Conservation (phyloP, 352 stramenopile genomes). For the Phytophthora europaea region DNA sequence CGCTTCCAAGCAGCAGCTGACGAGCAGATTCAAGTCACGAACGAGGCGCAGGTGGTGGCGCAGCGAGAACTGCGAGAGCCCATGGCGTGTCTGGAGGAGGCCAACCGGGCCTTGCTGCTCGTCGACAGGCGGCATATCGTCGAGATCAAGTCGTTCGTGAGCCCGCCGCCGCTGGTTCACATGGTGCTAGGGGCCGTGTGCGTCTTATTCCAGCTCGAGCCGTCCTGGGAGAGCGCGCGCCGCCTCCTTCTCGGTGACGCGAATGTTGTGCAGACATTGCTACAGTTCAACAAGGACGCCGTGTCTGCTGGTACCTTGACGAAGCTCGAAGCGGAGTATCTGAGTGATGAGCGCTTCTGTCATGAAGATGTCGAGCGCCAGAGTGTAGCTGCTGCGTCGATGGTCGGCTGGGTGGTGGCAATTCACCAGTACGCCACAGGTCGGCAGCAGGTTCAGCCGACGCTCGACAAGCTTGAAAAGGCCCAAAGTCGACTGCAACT, state of each 20-base stretch:
- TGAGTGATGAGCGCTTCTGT: constrained; percentile 65
- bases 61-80: constrained; percentile 68
- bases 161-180: constrained; percentile 72
- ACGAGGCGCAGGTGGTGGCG: constrained; percentile 67
- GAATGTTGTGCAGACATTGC: constrained; percentile 76
- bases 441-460: constrained; percentile 64
- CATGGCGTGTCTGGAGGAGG: constrained; percentile 74
- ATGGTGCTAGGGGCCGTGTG: constrained; percentile 79
- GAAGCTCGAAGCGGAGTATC: constrained; percentile 60
- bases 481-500: constrained; percentile 57
- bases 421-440: constrained; percentile 73
- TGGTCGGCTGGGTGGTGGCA: constrained; percentile 80
- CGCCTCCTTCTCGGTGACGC: constrained; percentile 65
- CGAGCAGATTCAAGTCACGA: constrained; percentile 72
- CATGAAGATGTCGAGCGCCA: constrained; percentile 80
- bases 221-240: constrained; percentile 79
- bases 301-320: constrained; percentile 48
- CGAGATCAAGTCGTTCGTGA: constrained; percentile 89
- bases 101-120: constrained; percentile 64
- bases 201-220: constrained; percentile 75
- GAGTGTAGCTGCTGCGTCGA: constrained; percentile 79
- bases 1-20: constrained; percentile 67
- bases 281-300: constrained; percentile 82
- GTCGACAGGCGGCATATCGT: constrained; percentile 83
- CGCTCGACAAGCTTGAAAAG: constrained; percentile 72